Evolutionary conservation across 2,329 filamentous ascomycete genomes (phyloP).

Genomic region (Stagonosporopsis cucurbitacearum): DNA sequence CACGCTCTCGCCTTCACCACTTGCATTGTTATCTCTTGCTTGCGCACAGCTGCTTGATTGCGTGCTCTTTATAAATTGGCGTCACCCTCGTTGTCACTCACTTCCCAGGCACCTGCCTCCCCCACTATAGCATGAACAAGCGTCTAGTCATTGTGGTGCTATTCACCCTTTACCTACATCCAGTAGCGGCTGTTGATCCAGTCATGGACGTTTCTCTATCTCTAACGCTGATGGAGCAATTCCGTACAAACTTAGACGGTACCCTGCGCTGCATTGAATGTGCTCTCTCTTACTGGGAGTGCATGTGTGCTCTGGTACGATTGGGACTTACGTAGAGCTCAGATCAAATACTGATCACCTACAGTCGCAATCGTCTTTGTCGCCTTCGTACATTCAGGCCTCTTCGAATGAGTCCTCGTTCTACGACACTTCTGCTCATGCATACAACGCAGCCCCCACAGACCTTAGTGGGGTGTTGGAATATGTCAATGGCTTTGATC

Average conservation of each 20-base stretch:
- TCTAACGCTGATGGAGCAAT: slow-evolving; percentile 27
- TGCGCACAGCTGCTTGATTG: slow-evolving; percentile 5
- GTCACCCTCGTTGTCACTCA: slow-evolving; percentile 20
- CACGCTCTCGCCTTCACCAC: neutral
- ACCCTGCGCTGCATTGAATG: slow-evolving; percentile 37
- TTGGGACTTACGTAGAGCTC: neutral
- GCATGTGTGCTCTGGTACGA: slow-evolving; percentile 31
- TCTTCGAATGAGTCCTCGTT: slow-evolving; percentile 7
- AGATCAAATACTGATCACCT: slow-evolving; percentile 7
- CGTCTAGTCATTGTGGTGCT: slow-evolving; percentile 37
- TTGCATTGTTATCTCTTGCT: neutral
- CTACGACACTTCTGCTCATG: slow-evolving; percentile 6
- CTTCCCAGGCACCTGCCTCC: slow-evolving; percentile 33
- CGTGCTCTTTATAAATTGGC: neutral
- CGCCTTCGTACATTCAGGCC: slow-evolving; percentile 1
- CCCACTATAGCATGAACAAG: slow-evolving; percentile 37
- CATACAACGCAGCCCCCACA: slow-evolving; percentile 10
- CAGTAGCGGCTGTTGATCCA: slow-evolving; percentile 36
- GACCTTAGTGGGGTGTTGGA: slow-evolving; percentile 8
- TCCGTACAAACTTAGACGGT: slow-evolving; percentile 36
- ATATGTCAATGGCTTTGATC: neutral
- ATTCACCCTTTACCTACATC: slow-evolving; percentile 34
- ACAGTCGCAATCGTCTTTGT: slow-evolving; percentile 23
- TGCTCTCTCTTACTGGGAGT: slow-evolving; percentile 25
- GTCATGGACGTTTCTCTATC: slow-evolving; percentile 32